Percentiles rank a stretch among this genome's conserved stretches.
Conservation (phyloP, 2,329 filamentous ascomycete species). For the Cladosporium sp. region DNA sequence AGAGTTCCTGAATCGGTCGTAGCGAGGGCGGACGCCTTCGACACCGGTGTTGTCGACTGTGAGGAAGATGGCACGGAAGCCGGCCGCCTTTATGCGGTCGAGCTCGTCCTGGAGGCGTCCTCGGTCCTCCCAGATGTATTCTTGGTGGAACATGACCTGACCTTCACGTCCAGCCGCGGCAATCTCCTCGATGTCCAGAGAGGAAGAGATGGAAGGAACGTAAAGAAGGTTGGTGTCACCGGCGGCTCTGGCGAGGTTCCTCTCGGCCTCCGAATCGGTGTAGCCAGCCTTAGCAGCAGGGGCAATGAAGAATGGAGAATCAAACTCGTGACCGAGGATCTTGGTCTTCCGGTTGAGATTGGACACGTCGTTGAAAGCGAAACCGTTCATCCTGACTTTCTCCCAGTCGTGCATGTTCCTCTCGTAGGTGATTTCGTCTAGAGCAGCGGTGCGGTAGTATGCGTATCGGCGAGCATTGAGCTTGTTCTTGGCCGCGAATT, state of each 20-base stretch:
- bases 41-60: constrained; percentile 39
- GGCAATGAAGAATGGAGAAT: constrained; percentile 89
- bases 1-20: constrained; percentile 29
- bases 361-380: constrained; percentile 23
- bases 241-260: constrained; percentile 44
- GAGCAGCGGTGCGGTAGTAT: constrained; percentile 26
- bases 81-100: constrained; percentile 48
- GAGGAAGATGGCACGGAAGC: constrained; percentile 38
- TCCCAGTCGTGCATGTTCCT: constrained; percentile 26
- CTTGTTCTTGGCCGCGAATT: constrained; percentile 39
- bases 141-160: constrained; percentile 40
- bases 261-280: constrained; percentile 52
- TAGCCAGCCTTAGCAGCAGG: constrained; percentile 91
- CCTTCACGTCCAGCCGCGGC: constrained; percentile 24
- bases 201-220: constrained; percentile 39
- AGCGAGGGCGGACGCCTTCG: constrained; percentile 35
- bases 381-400: constrained; percentile 26
- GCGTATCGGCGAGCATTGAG: constrained; percentile 21
- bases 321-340: constrained; percentile 80
- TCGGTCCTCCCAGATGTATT: constrained; percentile 47
- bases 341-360: constrained; percentile 52
- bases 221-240: constrained; percentile 49
- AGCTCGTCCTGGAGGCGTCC: constrained; percentile 37
- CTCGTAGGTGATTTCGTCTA: constrained; percentile 28
- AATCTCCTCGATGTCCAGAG: constrained; percentile 32